Evolutionary conservation across 2,329 filamentous ascomycete genomes (phyloP), one percentile per base, ranked within the genome.

Genomic region (Phoma sp.): DNA sequence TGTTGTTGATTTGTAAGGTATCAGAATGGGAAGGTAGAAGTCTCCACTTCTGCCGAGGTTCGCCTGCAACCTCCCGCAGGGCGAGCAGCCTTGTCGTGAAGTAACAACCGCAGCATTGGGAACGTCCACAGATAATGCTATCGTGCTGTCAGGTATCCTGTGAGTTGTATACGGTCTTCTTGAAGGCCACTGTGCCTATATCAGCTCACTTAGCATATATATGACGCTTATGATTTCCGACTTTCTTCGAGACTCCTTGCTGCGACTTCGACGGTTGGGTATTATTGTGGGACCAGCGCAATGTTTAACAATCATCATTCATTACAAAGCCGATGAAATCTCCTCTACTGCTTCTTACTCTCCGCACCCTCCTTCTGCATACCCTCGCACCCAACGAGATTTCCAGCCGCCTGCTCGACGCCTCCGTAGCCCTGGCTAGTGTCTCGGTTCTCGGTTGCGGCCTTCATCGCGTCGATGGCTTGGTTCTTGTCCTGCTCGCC

Each of bases 381-480:
- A 0, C 88, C 88, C 72, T 88, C 84, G 60, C 88, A 91, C 0
- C 88, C 87, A 0, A 84, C 81, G 0, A 83, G 74, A 66, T 83
- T 84, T 5, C 88, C 88, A 0, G 85, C 83, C 40, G 86, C 67
- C 77, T 90, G 84, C 70, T 91, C 88, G 2, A 80, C 79, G 65
- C 82, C 84, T 29, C 88, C 88, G 48, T 82, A 85, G 0, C 87
- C 87, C 36, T 82, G 76, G 5, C 72, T 66, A 2, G 73, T 63
- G 61, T 89, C 84, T 18, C 87, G 79, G 47, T 80, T 74, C 60
- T 85, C 81, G 53, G 80, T 78, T 1, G 84, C 87, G 7, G 79
- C 75, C 74, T 87, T 87, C 85, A 91, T 86, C 1, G 81, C 75
- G 29, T 84, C 81, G 40, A 87, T 77, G 9, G 84, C 88, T 47